Base-by-base conservation (phyloP, 768 basidiomycete species). In the Galerina sulciceps region DNA sequence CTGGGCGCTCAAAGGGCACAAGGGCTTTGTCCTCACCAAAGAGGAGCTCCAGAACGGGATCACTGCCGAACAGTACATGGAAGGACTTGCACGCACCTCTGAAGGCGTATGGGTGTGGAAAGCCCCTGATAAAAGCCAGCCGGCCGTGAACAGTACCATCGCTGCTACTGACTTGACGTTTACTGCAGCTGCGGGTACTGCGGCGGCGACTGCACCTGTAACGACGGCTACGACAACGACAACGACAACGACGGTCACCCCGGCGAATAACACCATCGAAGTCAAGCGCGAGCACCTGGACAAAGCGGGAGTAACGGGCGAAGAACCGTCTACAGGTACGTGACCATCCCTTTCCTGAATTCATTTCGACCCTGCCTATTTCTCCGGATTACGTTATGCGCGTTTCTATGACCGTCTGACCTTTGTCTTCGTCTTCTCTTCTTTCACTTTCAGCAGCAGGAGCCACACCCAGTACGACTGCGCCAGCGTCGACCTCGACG, bases 1-100 rank as follows among this genome's bases (percentile, higher is more conserved):
- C 1, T 78, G 75, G 70, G 74, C 74, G 3, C 35, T 75, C 9
- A 75, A 75, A 60, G 76, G 76, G 48, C 76, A 77, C 37, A 77
- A 77, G 60, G 79, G 79, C 26, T 79, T 81, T 56, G 54, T 67
- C 5, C 65, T 80, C 9, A 75, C 76, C 6, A 72, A 71, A 36
- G 71, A 75, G 11, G 76, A 80, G 53, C 60, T 74, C 15, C 58
- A 67, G 15, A 59, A 65, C 14, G 78, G 78, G 0, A 73, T 77
- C 54, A 64, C 71, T 0, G 71, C 69, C 14, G 67, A 72, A 2
- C 61, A 72, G 42, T 71, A 73, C 57, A 72, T 68, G 52, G 49
- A 63, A 0, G 76, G 76, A 0, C 62, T 77, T 0, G 63, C 59
- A 20, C 64, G 55, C 36, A 58, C 53, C 20, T 36, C 31, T 1